Base-by-base conservation (phyloP, 1,284 basidiomycete genomes). In the Cryptococcus sp. region DNA sequence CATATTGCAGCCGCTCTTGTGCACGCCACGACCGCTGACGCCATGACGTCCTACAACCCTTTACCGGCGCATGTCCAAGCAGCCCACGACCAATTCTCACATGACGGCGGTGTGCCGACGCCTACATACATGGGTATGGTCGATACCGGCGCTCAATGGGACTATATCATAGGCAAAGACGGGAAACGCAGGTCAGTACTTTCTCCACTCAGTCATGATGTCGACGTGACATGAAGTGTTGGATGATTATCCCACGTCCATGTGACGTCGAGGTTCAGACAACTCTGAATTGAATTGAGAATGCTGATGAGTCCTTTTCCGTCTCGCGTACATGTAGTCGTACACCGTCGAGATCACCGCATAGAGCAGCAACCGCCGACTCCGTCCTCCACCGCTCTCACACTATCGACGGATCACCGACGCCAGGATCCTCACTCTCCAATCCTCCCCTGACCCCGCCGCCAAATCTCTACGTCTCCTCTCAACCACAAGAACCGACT, bases 71-170 rank as follows among this genome's bases (percentile, higher is more conserved):
- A 77, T 53, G 45, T 77, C 13, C 59, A 67, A 50, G 70, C 71
- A 13, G 71, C 68, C n/a, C 66, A 75, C 51, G 70, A 71, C 48
- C 50, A 56, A 4, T 64, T 63, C 29, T 25, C 44, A 17, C 34
- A 57, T 16, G 60, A 49, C 23, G 61, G 57, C 41, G 79, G 81
- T 58, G 70, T 80, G 53, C 73, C 78, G 58, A 83, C 84, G 22
- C 83, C 85, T 54, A 82, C 68, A 10, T 84, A 87, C 73, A 84
- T 83, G 61, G 83, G 83, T 40, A 78, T 81, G 68, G 83, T 85
- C 65, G 78, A 69, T 52, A 76, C 76, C 6, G 76, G 76, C 17
- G 70, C 67, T 46, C 74, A 78, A 52, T 78, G 75, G 75, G 76
- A 78, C 40, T 76, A 67, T 54, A 66, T 74, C 23, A 64, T 73